These are phyloP conservation scores for Talaromyces amestolkiae DNA, from an alignment of 2,329 filamentous ascomycete genomes.

Conservation along the genomic window DNA sequence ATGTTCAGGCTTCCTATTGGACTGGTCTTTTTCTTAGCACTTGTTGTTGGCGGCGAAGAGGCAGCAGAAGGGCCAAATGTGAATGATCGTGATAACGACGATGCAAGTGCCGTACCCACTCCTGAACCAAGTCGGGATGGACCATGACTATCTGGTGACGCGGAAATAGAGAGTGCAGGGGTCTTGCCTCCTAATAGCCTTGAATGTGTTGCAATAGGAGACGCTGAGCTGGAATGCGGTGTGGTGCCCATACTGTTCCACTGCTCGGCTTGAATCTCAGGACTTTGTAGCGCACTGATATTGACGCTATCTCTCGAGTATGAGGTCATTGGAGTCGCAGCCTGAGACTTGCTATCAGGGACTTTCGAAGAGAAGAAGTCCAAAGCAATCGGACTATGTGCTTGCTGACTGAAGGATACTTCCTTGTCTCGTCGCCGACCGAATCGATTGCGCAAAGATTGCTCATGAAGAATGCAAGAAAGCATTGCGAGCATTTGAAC, in stretches of 20 bases:
- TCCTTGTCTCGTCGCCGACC: constrained; percentile 18
- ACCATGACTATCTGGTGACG: constrained; percentile 43
- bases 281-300: constrained; percentile 41
- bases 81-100: constrained; percentile 46
- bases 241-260: constrained; percentile 52
- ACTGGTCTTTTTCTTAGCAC: constrained; percentile 38
- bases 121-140: constrained; percentile 40
- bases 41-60: constrained; percentile 38
- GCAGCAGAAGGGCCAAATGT: constrained; percentile 44
- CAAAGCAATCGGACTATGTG: constrained; percentile 46
- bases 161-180: constrained; percentile 42
- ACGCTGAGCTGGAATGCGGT: constrained; percentile 54
- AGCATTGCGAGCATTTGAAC: constrained; percentile 66
- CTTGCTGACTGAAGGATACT: constrained; percentile 38
- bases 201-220: constrained; percentile 46
- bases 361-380: constrained; percentile 48
- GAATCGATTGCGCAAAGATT: constrained; percentile 40
- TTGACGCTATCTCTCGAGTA: constrained; percentile 31
- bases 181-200: constrained; percentile 44
- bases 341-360: constrained; percentile 42
- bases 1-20: constrained; percentile 37
- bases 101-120: constrained; percentile 43
- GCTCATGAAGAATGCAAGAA: constrained; percentile 58
- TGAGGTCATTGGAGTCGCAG: constrained; percentile 35
- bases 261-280: constrained; percentile 50